Percentiles rank a stretch among this genome's conserved stretches.
Evolutionary conservation across 176 grass and related monocot species (phyloP).

Genomic region (Carex scoparia): DNA sequence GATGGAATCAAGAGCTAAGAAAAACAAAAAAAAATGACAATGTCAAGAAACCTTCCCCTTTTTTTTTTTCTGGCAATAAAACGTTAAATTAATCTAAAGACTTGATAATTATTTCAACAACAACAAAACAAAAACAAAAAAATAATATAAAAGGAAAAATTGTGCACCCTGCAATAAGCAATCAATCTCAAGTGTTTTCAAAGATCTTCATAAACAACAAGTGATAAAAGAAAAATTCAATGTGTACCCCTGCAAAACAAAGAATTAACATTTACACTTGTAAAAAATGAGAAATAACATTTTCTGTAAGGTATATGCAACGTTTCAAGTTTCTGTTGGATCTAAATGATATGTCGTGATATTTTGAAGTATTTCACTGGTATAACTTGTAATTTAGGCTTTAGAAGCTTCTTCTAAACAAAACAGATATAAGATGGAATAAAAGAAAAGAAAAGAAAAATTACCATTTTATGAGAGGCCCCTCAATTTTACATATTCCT

Average conservation of each 20-base stretch:
- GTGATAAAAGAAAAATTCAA: neutral
- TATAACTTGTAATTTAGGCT: neutral
- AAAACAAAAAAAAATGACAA: neutral
- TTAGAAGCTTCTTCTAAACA: neutral
- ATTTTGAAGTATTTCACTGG: neutral
- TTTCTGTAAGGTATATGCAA: neutral
- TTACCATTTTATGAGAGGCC: constrained; percentile 17
- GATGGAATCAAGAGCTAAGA: neutral
- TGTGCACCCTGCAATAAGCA: neutral
- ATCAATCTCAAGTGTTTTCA: neutral
- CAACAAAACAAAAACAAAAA: neutral
- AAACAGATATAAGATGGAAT: neutral
- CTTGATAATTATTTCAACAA: neutral
- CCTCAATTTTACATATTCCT: constrained; percentile 81
- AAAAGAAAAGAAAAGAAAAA: neutral
- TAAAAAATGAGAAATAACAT: neutral
- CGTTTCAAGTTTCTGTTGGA: neutral
- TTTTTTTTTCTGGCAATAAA: neutral
- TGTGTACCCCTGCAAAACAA: neutral
- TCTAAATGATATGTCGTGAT: neutral
- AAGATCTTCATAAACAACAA: neutral
- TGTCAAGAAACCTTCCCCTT: neutral
- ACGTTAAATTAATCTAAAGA: neutral
- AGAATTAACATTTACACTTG: neutral
- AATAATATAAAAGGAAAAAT: neutral